Conservation (phyloP, 352 stramenopile genomes). For the Phytopythium montanum region DNA sequence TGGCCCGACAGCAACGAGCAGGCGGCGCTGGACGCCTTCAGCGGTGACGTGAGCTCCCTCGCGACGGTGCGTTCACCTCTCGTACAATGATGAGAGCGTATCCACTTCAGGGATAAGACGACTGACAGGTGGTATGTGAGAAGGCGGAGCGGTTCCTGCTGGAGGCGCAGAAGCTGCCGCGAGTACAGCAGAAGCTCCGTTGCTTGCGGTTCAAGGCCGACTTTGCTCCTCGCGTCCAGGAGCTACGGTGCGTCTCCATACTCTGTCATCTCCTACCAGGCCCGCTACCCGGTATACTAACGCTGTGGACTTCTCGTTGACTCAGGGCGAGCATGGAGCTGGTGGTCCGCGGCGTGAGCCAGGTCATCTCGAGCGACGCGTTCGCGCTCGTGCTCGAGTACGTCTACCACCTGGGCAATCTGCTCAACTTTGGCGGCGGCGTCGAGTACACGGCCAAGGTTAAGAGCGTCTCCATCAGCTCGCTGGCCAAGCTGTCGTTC, state of each 20-base stretch:
- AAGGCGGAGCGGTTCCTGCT: conserved; percentile 79
- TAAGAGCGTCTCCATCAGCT: conserved; percentile 73
- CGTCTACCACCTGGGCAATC: conserved; percentile 67
- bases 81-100: neutral
- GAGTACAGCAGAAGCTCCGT: conserved; percentile 65
- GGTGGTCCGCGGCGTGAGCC: conserved; percentile 59
- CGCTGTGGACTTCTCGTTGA: neutral
- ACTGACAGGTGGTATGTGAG: conserved; percentile 2
- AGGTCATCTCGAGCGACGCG: conserved; percentile 62
- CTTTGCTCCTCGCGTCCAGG: conserved; percentile 55
- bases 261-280: neutral
- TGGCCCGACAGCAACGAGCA: conserved; percentile 76
- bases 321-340: conserved; percentile 56
- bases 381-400: conserved; percentile 65
- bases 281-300: neutral
- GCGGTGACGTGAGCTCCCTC: conserved; percentile 42
- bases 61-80: conserved; percentile 28
- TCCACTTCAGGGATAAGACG: neutral
- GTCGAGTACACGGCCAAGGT: conserved; percentile 39
- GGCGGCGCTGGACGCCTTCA: conserved; percentile 59
- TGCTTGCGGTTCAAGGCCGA: conserved; percentile 82
- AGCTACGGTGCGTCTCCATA: conserved; percentile 48
- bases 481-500: conserved; percentile 71
- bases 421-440: conserved; percentile 62
- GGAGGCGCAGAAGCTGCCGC: conserved; percentile 49